These are phyloP conservation scores for Pythium dissimile DNA, from an alignment of 352 stramenopile species.

Conservation along the genomic window DNA sequence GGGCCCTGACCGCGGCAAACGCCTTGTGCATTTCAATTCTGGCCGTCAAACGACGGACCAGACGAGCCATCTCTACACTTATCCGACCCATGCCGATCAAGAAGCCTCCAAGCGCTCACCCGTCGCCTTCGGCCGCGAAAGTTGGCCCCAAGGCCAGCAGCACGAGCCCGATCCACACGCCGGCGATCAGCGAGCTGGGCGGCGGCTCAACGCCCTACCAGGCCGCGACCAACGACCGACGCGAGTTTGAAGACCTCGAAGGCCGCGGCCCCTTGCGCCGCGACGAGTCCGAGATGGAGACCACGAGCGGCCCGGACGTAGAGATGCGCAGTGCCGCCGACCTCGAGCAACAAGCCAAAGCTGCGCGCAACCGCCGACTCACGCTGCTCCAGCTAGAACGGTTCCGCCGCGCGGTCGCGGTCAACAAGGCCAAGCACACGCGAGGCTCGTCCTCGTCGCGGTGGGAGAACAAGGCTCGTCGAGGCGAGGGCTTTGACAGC, in stretches of 20 bases:
- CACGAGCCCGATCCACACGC: slow-evolving; percentile 17
- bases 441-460: slow-evolving; percentile 8
- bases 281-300: slow-evolving; percentile 8
- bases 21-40: too few species aligned
- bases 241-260: slow-evolving; percentile 21
- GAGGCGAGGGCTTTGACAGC: slow-evolving; percentile 26
- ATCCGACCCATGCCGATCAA: not conserved
- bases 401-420: slow-evolving; percentile 29
- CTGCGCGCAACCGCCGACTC: slow-evolving; percentile 22
- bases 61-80: too few species aligned
- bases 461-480: slow-evolving; percentile 17
- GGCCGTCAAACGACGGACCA: too few species aligned
- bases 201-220: slow-evolving; percentile 6
- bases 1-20: too few species aligned
- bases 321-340: slow-evolving; percentile 21
- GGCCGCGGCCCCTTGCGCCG: slow-evolving; percentile 10
- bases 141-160: not conserved
- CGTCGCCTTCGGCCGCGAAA: not conserved
- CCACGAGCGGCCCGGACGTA: slow-evolving; percentile 7
- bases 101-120: not conserved
- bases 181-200: slow-evolving; percentile 5
- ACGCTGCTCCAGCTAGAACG: slow-evolving; percentile 32
- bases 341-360: slow-evolving; percentile 2
- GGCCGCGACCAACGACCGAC: not conserved
- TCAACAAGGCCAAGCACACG: slow-evolving; percentile 6